Evolutionary conservation across 441 rosid genomes (phyloP), one percentile per base, ranked within the genome.

Genomic region (Iberis amara): DNA sequence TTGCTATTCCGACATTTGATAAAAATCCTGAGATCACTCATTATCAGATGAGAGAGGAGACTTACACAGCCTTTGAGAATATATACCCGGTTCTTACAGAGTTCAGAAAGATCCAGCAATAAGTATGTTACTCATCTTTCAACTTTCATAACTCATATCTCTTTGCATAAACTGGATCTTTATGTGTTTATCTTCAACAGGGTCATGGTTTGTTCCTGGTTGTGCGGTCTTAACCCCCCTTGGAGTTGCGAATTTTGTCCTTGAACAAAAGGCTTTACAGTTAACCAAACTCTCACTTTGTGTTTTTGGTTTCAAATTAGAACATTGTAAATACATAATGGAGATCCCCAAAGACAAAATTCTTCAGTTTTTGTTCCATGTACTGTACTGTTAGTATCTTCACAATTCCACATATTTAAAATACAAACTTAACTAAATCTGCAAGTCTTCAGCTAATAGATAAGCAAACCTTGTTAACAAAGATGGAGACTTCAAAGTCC

Each of bases 41-140:
- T 37, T 39, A 45, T 35, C 30, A 68, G 73, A 57, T 57, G 64
- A 62, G 68, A 61, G 65, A 57, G 8, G 73, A 68, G 53, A 68
- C 73, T 1, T 68, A 68, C 52, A 47, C 31, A 35, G 73, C 73
- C 51, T 68, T 68, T 52, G 73, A 68, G 61, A 62, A 62, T 51
- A 62, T 68, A 62, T 68, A 68, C 31, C 73, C 73, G 1, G 73
- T 68, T 26, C 68, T 68, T 24, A 39, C 42, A 0, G 61, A 68
- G 50, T 68, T 68, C 68, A 62, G 52, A 14, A 68, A 57, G 60
- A 45, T 56, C 39, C 73, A 57, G 52, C 73, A 62, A 42, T 62
- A 52, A 18, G 68, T 68, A 62, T 38, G 72, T 49, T 8, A 52
- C 24, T 28, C 21, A 30, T 13, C 59, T 43, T 51, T 5, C 45